These are phyloP conservation scores for Lepidium sativum DNA, from an alignment of 345 rosid species.

Conservation along the genomic window DNA sequence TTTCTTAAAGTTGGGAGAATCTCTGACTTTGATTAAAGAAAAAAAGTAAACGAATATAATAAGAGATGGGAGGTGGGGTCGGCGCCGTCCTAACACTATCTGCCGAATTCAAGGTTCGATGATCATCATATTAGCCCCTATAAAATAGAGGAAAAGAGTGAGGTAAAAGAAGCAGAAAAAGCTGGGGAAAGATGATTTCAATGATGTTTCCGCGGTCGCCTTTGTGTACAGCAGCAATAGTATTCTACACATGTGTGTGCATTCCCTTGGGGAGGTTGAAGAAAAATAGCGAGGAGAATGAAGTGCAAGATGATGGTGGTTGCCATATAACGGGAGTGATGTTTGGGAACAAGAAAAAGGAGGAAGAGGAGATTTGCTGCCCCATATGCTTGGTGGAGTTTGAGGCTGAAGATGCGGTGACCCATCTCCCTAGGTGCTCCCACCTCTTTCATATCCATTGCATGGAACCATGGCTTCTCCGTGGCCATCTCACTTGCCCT, in stretches of 20 bases:
- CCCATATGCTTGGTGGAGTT: slow-evolving; percentile 59
- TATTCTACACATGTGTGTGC: slow-evolving; percentile 49
- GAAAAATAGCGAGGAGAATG: no score
- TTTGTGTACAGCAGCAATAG: slow-evolving; percentile 37
- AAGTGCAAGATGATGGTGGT: not conserved
- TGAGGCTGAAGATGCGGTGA: slow-evolving; percentile 41
- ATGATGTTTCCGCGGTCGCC: slow-evolving; percentile 34
- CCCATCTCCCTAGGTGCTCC: slow-evolving; percentile 43
- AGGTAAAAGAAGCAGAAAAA: not conserved
- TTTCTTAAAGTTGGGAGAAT: slow-evolving; percentile 22
- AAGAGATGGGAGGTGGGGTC: slow-evolving; percentile 34
- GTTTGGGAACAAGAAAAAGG: slow-evolving; percentile 30
- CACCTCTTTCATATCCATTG: slow-evolving; percentile 61
- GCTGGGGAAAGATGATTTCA: no score
- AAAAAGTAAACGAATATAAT: slow-evolving; percentile 7
- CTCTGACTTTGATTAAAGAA: slow-evolving; percentile 20
- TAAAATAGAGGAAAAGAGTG: slow-evolving; percentile 2
- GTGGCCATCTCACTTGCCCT: slow-evolving; percentile 60
- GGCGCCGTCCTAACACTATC: slow-evolving; percentile 90
- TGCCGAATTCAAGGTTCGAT: no score
- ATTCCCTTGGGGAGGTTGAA: slow-evolving; percentile 33
- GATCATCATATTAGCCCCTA: slow-evolving; percentile 13
- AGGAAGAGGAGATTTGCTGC: slow-evolving; percentile 35
- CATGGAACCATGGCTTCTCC: slow-evolving; percentile 53
- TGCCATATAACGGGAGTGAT: slow-evolving; percentile 25